Evolutionary conservation across 352 stramenopile genomes (phyloP), one percentile per base, ranked within the genome.

Genomic region (Phytopythium oedochilum): DNA sequence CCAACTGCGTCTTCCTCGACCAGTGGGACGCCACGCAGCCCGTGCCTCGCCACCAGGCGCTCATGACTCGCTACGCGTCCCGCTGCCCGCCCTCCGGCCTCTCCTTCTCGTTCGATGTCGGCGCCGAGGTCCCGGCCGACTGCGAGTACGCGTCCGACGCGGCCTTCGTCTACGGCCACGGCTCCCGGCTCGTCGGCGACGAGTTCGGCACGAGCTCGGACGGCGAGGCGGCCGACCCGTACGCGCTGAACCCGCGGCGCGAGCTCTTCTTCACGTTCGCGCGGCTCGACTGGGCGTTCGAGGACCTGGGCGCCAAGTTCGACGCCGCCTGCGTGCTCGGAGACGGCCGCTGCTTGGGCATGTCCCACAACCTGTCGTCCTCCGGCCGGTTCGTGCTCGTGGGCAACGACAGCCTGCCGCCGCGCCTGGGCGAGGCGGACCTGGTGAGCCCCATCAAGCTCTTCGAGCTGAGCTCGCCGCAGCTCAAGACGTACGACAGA

Each of bases 241-340:
- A 60, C 38, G 49, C 68, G 31, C 29, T 64, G 7, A 70, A 68
- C 14, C 56, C 66, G 17, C 56, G 69, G 7, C 69, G 66, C 4
- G 51, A 75, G 43, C 51, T 75, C 48, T 52, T 64, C 18, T 60
- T 78, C n/a, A 68, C 69, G 8, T 75, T 78, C 36, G 69, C 56
- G 0, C 71, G 69, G 49, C 32, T 75, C 31, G 57, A 66, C 23
- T 78, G 66, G 69, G 40, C 46, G 49, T 20, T 68, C 20, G 22
- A 63, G 55, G 63, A 78, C 20, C 45, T 78, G 55, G 68, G 59
- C 44, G 56, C 53, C 20, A 59, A 60, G 32, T 78, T 78, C 29
- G 58, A 63, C 10, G 63, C 69, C 28, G 61, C 57, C 5, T 78
- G 69, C 44, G 50, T 45, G 9, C 51, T 61, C 20, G 35, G 45